These are phyloP conservation scores for Epichloe elymi DNA, from an alignment of 2,329 filamentous ascomycete genomes.

Conservation along the genomic window DNA sequence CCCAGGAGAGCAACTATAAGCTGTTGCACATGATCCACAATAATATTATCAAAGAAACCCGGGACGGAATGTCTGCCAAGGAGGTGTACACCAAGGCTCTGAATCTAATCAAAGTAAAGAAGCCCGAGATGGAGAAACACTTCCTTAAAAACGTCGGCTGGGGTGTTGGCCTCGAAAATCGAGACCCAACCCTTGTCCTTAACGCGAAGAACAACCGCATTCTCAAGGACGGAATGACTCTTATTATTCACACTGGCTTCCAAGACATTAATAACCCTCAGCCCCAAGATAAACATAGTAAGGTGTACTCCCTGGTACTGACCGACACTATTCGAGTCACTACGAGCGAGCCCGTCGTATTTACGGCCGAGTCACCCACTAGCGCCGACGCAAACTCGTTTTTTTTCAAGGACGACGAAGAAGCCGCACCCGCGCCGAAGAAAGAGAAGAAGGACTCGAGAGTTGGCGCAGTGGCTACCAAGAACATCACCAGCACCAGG, in stretches of 20 bases:
- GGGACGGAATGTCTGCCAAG: constrained; percentile 74
- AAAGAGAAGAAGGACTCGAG: constrained; percentile 77
- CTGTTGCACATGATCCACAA: constrained; percentile 75
- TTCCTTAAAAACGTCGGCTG: constrained; percentile 87
- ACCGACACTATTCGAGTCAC: constrained; percentile 90
- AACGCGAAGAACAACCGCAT: constrained; percentile 75
- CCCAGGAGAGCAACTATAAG: constrained; percentile 89
- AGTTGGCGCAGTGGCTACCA: constrained; percentile 77
- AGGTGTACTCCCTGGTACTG: constrained; percentile 79
- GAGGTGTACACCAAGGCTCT: constrained; percentile 88
- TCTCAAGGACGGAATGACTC: constrained; percentile 93
- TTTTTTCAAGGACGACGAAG: constrained; percentile 98
- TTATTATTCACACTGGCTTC: constrained; percentile 81
- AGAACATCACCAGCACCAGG: constrained; percentile 90
- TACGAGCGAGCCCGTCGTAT: constrained; percentile 64
- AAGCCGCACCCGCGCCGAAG: constrained; percentile 73
- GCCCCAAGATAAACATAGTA: constrained; percentile 80
- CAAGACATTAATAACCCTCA: constrained; percentile 78
- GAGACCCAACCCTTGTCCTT: constrained; percentile 69
- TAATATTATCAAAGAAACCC: constrained; percentile 77
- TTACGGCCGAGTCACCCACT: constrained; percentile 84
- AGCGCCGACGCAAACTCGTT: constrained; percentile 93
- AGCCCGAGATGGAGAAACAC: constrained; percentile 88
- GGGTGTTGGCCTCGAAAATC: constrained; percentile 84
- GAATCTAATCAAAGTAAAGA: constrained; percentile 69